phyloP scores from a whole-genome alignment of 208 protist species.

The Phytomonas francai region DNA sequence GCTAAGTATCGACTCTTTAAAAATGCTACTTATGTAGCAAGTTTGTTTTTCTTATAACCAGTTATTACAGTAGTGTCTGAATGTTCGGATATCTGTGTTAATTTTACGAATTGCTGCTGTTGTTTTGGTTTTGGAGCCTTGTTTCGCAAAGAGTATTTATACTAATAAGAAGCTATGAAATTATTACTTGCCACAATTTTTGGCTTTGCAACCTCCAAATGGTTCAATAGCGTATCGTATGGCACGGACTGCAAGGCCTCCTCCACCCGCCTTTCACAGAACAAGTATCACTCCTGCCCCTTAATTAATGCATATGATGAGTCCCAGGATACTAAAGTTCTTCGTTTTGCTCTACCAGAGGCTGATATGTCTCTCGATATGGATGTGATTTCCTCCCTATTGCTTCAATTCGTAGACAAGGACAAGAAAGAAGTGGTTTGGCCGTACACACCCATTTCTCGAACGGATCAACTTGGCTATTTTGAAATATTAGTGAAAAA shows the following conservation, averaged over 20 bases:
- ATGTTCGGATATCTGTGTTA: background rate
- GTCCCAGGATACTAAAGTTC: constrained; percentile 81
- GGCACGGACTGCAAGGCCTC: constrained; percentile 27
- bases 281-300: constrained; percentile 67
- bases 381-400: constrained; percentile 72
- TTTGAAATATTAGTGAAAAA: constrained; percentile 89
- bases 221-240: constrained; percentile 25
- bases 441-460: constrained; percentile 84
- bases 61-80: constrained; percentile 4
- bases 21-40: background rate
- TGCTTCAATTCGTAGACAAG: constrained; percentile 56
- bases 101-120: background rate
- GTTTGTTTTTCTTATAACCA: constrained; percentile 7
- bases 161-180: constrained; percentile 35
- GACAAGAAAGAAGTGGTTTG: constrained; percentile 76
- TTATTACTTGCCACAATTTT: constrained; percentile 40
- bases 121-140: constrained; percentile 10
- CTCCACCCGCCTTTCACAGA: constrained; percentile 63
- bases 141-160: constrained; percentile 5
- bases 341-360: constrained; percentile 80
- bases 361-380: constrained; percentile 78
- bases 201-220: constrained; percentile 52
- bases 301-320: constrained; percentile 80
- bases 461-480: constrained; percentile 74
- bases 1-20: background rate